Evolutionary conservation across 2,329 filamentous ascomycete genomes (phyloP).

Genomic region (Conoideocrella luteorostrata): DNA sequence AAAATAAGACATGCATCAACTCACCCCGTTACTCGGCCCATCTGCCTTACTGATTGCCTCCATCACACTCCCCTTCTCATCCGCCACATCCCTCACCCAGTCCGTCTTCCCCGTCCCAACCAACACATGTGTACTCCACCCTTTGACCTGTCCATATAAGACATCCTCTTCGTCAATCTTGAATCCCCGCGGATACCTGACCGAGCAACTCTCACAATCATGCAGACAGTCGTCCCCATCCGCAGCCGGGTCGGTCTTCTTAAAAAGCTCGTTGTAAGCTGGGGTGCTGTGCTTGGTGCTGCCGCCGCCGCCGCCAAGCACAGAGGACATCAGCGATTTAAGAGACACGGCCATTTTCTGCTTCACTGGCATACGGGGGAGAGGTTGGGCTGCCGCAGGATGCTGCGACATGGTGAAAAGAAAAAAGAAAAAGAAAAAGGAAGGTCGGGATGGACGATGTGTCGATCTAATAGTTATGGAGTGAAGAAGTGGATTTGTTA

Average conservation of each 20-base stretch:
- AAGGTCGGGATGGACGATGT: neutral
- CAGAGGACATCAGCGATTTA: conserved; percentile 25
- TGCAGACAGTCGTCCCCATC: conserved; percentile 86
- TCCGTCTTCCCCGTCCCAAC: conserved; percentile 95
- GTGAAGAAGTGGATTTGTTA: too few species aligned
- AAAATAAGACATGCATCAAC: conserved; percentile 29
- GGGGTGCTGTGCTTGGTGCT: conserved; percentile 15
- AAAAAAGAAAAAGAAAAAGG: conserved; percentile 7
- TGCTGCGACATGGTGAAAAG: conserved; percentile 10
- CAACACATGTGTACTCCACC: conserved; percentile 82
- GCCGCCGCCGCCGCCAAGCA: conserved; percentile 21
- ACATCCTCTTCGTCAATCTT: conserved; percentile 71
- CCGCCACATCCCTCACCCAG: conserved; percentile 82
- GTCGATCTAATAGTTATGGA: too few species aligned
- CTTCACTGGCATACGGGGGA: conserved; percentile 25
- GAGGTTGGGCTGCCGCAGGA: conserved; percentile 5
- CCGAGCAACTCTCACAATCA: conserved; percentile 76
- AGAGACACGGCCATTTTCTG: conserved; percentile 37
- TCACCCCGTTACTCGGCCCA: conserved; percentile 62
- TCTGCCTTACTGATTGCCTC: conserved; percentile 57
- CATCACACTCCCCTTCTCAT: conserved; percentile 84
- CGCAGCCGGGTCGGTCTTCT: conserved; percentile 62
- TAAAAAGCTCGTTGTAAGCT: conserved; percentile 53
- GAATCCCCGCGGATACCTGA: conserved; percentile 66
- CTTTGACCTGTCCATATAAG: conserved; percentile 79